Percentiles rank a stretch among this genome's conserved stretches.
These are phyloP conservation scores for Saccharum spontaneum DNA, from an alignment of 176 grass and related monocot species.

Conservation along the genomic window DNA sequence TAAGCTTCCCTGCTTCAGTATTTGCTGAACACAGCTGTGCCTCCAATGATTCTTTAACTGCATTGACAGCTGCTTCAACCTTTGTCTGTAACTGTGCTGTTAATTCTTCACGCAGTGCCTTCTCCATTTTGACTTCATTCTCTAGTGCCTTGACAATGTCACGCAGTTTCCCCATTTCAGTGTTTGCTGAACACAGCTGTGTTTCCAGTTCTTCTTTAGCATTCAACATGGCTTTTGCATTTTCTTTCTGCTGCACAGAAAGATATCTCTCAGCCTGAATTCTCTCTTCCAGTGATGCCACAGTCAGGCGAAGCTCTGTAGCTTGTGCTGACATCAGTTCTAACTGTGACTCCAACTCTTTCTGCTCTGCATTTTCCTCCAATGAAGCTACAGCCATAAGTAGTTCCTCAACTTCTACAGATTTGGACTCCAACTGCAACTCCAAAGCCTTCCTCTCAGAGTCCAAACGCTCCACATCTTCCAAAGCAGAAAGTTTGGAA, in stretches of 20 bases:
- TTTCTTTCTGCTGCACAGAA: conserved; percentile 48
- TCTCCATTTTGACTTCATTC: conserved; percentile 24
- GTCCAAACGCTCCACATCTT: conserved; percentile 52
- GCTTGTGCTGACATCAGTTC: conserved; percentile 50
- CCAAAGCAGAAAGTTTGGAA: conserved; percentile 49
- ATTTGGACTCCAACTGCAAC: conserved; percentile 59
- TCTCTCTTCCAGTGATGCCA: conserved; percentile 68
- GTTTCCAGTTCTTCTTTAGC: conserved; percentile 34
- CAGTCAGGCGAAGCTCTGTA: conserved; percentile 43
- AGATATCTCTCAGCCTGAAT: conserved; percentile 50
- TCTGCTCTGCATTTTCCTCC: conserved; percentile 62
- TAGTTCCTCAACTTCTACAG: conserved; percentile 53
- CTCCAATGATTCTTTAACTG: conserved; percentile 49
- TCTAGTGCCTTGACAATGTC: conserved; percentile 23
- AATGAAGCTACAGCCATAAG: conserved; percentile 56
- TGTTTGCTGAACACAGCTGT: conserved; percentile 26
- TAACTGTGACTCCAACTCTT: conserved; percentile 64
- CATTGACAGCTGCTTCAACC: conserved; percentile 17
- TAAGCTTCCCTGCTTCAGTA: conserved; percentile 48
- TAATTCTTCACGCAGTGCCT: conserved; percentile 19
- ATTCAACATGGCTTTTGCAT: conserved; percentile 35
- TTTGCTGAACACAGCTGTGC: conserved; percentile 53
- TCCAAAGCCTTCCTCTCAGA: conserved; percentile 57
- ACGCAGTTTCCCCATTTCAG: conserved; percentile 14
- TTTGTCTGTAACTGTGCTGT: conserved; percentile 5